These are phyloP conservation scores for Aspergillus sp. DNA, from an alignment of 2,329 filamentous ascomycete species.

Conservation along the genomic window DNA sequence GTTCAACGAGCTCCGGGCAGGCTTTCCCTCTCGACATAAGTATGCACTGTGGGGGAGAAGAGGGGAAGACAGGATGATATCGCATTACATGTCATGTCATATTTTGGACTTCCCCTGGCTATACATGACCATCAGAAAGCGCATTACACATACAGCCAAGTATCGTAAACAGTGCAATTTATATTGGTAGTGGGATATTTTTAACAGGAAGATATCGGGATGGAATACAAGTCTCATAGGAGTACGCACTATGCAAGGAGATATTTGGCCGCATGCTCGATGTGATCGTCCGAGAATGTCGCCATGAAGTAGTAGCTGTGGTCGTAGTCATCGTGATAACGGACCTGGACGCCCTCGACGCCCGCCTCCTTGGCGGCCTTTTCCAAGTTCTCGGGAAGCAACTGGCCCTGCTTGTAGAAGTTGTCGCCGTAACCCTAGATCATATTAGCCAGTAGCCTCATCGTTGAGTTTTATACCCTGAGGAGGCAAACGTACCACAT, in stretches of 20 bases:
- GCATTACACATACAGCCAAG: not conserved
- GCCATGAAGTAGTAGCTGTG: constrained; percentile 98
- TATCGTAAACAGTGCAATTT: not conserved
- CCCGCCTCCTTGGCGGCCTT: constrained; percentile 75
- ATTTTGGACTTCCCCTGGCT: not conserved
- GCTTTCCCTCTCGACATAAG: too few species aligned
- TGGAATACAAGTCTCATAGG: not conserved
- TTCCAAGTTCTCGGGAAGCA: constrained; percentile 90
- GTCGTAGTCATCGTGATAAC: constrained; percentile 90
- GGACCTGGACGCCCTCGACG: constrained; percentile 68
- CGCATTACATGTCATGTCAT: not conserved
- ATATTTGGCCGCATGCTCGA: constrained; percentile 87
- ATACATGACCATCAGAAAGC: not conserved
- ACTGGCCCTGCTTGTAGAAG: constrained; percentile 92
- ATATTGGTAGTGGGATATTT: not conserved
- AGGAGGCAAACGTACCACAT: constrained; percentile 63
- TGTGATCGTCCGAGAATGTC: constrained; percentile 83
- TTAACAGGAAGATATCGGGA: not conserved
- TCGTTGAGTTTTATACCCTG: not conserved
- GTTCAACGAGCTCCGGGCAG: too few species aligned
- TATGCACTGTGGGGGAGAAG: too few species aligned
- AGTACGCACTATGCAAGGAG: constrained; percentile 59
- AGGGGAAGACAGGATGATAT: too few species aligned
- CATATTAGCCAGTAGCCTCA: not conserved
- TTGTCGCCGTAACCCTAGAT: constrained; percentile 82